Evolutionary conservation across 805 yeast species (phyloP).

Genomic region (Peterozyma xylosa): DNA sequence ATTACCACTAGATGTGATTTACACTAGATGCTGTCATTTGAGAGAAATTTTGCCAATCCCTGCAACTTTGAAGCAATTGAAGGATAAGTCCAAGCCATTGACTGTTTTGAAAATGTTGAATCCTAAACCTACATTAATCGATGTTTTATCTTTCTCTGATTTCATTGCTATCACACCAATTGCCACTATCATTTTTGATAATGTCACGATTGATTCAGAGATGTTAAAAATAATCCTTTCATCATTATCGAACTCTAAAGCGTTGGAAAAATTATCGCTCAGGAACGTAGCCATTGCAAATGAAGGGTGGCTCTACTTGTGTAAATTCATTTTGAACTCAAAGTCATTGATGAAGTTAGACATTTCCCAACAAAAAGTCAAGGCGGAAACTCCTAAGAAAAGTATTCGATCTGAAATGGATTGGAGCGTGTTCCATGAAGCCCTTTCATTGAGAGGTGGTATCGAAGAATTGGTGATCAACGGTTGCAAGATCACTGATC

Average conservation of each 20-base stretch:
- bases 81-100: slow-evolving; percentile 40
- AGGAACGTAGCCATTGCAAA: slow-evolving; percentile 49
- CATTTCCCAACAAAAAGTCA: slow-evolving; percentile 48
- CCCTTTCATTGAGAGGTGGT: slow-evolving; percentile 39
- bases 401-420: slow-evolving; percentile 38
- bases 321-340: slow-evolving; percentile 38
- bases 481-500: slow-evolving; percentile 42
- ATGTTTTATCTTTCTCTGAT: slow-evolving; percentile 49
- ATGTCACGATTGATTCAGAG: slow-evolving; percentile 45
- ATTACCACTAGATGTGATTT: slow-evolving; percentile 39
- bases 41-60: slow-evolving; percentile 43
- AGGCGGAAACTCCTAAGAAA: slow-evolving; percentile 31
- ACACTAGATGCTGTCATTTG: slow-evolving; percentile 41
- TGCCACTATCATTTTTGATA: slow-evolving; percentile 48
- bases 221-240: slow-evolving; percentile 44
- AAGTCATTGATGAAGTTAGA: slow-evolving; percentile 40
- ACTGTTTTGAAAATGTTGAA: slow-evolving; percentile 48
- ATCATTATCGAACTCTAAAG: slow-evolving; percentile 32
- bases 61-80: slow-evolving; percentile 45
- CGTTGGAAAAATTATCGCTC: slow-evolving; percentile 43
- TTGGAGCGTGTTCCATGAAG: slow-evolving; percentile 41
- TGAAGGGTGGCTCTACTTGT: slow-evolving; percentile 42
- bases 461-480: slow-evolving; percentile 51
- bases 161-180: slow-evolving; percentile 50
- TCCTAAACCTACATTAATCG: slow-evolving; percentile 53